Evolutionary conservation across 75 land plant species (phyloP).

Genomic region (Picea glauca): DNA sequence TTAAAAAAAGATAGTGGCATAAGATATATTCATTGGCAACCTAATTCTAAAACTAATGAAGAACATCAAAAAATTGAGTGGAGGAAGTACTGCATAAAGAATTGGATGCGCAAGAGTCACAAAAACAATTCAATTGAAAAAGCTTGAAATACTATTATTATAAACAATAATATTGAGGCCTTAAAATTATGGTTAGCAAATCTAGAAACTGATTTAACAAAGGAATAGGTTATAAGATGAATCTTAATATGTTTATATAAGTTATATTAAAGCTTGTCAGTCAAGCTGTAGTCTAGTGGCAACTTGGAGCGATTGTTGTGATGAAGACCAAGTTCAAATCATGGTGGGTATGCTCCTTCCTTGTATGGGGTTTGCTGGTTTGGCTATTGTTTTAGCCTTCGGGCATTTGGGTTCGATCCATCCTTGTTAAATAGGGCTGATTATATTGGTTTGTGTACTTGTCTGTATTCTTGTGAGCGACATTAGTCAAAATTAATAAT

Average conservation of each 20-base stretch:
- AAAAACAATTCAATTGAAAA: not conserved
- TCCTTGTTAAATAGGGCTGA: too few species aligned
- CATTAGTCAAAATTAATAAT: too few species aligned
- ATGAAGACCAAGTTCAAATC: not conserved
- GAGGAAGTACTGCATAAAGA: not conserved
- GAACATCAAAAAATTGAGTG: not conserved
- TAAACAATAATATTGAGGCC: too few species aligned
- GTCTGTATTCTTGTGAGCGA: too few species aligned
- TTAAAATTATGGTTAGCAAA: too few species aligned
- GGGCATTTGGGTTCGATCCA: too few species aligned
- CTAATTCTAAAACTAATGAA: not conserved
- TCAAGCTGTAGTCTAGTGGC: not conserved
- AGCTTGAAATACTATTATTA: not conserved
- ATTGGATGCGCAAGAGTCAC: not conserved
- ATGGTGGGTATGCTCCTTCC: not conserved
- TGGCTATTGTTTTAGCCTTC: not conserved
- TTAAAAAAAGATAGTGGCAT: not conserved
- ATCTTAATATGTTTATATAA: not conserved
- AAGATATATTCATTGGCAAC: constrained; percentile 4
- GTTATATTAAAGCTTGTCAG: not conserved
- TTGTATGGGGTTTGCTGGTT: not conserved
- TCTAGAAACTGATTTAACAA: not conserved
- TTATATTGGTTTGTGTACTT: too few species aligned
- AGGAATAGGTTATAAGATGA: not conserved
- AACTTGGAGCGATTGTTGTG: not conserved